Base-by-base conservation (phyloP, 306 rosid species). In the Urtica urens region DNA sequence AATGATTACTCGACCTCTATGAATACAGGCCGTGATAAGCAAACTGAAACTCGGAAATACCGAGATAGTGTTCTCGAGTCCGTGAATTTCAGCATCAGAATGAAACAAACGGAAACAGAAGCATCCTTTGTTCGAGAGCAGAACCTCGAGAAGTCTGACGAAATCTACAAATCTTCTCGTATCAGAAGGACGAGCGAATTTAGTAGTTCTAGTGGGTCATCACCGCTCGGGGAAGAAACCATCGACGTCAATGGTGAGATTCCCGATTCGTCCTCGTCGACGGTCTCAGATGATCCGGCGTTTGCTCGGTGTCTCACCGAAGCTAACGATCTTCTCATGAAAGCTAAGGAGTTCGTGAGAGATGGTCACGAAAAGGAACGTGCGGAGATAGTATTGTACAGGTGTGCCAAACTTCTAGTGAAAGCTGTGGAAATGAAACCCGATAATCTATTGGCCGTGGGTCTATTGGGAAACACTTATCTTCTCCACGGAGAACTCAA, bases 401-500 rank as follows among this genome's bases (percentile, higher is more conserved):
- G 66, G 66, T 74, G 94, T 13, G 79, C 95, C 52, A 48, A 73
- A 46, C 64, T 90, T 61, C 83, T 90, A 41, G 73, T 85, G n/a
- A 79, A 75, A 52, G 99, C 95, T 55, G 69, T 72, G 57, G 68
- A 56, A 27, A 66, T 90, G 80, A 90, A 81, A 71, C 99, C 99
- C 20, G 73, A 71, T 84, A 90, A 95, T 80, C 65, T 85, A 67
- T 58, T 85, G 79, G 99, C 99, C 52, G 95, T 79, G 19, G 99
- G 95, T 27, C 94, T 76, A 66, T 43, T 85, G 46, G 99, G 92
- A 53, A 90, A 90, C 55, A 75, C 87, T 63, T 90, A 71, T 42
- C 94, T 90, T 79, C 94, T 90, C 62, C 99, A 90, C 30, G 99
- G 99, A 69, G 99, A 90, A 64, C 64, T 90, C 5, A 85, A 84